Base-by-base conservation (phyloP, 768 basidiomycete species). In the Arthromyces matolae region DNA sequence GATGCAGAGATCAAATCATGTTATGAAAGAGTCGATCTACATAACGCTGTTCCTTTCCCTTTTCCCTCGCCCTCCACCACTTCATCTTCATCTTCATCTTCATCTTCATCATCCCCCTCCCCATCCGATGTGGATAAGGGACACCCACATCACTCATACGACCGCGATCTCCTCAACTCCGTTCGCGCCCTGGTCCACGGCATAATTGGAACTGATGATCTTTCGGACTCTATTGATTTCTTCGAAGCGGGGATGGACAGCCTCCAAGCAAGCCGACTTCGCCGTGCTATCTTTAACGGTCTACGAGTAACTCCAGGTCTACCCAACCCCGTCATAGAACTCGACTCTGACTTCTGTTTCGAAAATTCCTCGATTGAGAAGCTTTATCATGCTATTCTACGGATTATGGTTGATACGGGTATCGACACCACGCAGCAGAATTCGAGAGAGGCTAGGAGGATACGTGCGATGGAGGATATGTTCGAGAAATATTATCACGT, bases 201-300 rank as follows among this genome's bases (percentile, higher is more conserved):
- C 13, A 53, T 63, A 23, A 52, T 56, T 22, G 55, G 53, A 1
- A 49, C 50, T 12, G 38, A 56, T 12, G 56, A 58, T 7, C 53
- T 60, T 5, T 60, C 66, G 33, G 54, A 59, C 38, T 35, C 45
- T 10, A 42, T 56, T 13, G 70, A 71, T 49, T 68, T 73, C 44
- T 71, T 73, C 46, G 70, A 71, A 54, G 58, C 56, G 1, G 71
- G 71, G 1, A 68, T 73, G 70, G 70, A 71, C 47, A 70, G 69
- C 43, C 43, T 71, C 24, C 71, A 71, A 36, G 69, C 70, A 9
- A 65, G 56, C 37, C 51, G 66, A 12, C 56, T 73, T 18, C 64
- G 65, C n/a, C 60, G 65, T 6, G 57, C 60, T 6, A 52, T 69
- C 34, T 36, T 66, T 8, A 58, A 53, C 22, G 47, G 55, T 22